Base-by-base conservation (phyloP, 2,329 filamentous ascomycete species). In the Pseudonectria foliicola region DNA sequence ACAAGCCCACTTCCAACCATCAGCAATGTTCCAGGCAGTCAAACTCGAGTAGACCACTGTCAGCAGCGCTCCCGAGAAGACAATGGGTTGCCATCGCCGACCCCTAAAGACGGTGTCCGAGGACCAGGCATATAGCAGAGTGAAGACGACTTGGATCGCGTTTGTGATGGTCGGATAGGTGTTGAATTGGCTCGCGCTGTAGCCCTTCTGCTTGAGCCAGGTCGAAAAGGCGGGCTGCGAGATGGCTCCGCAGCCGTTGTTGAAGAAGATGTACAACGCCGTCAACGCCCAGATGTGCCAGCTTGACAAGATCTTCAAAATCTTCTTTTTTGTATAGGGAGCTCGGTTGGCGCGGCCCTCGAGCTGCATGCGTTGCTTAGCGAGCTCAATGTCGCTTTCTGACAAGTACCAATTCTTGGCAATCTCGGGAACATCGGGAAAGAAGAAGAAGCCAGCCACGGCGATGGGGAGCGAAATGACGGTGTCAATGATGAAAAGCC, bases 261-360 rank as follows among this genome's bases (percentile, higher is more conserved):
- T 80, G 62, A 81, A 82, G 27, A 73, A 68, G 49, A 82, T 66
- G 50, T 82, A 83, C 2, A 81, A 55, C 0, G 73, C 39, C 0
- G 68, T 68, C 10, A 84, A 60, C 1, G 70, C 44, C 36, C 78
- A 83, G 2, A 83, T 73, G 42, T 79, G 78, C 79, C 80, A 83
- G 6, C 71, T 73, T 0, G 66, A 64, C 37, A 82, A 72, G 13
- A 82, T 81, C 46, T 70, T 73, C 53, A 66, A 67, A 26, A 82
- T 48, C 55, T 78, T 81, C 57, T 51, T 46, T 34, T 52, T 52
- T 0, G 62, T 66, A 38, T 57, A 68, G 0, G 57, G 56, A 0
- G 59, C 56, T 0, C 66, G 55, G 21, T 58, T 57, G 3, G 66
- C 66, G 4, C 66, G 61, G 1, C 67, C 67, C 42, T 70, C 67